Base-by-base conservation (phyloP, 129 eudicot species). In the Centrapalus pauciflorus region DNA sequence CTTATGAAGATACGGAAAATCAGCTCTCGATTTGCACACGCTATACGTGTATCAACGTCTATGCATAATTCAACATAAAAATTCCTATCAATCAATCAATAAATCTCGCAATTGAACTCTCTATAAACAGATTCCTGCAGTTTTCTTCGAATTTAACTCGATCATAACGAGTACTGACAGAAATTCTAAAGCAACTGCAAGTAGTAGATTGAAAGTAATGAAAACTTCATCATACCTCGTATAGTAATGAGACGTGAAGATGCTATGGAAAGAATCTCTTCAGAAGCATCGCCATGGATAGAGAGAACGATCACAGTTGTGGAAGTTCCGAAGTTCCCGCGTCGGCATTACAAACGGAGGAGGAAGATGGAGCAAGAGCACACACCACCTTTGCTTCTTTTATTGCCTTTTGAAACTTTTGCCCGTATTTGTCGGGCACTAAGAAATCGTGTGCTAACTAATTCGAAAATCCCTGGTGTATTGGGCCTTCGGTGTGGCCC, bases 301-400 rank as follows among this genome's bases (percentile, higher is more conserved):
- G 9, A 17, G 71, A 29, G 4, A n/a, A n/a, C n/a, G n/a, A 38
- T 27, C 65, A 7, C 35, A 20, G 49, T 28, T 4, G 60, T 48
- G 0, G n/a, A 63, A 63, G 7, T 63, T 73, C 72, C 1, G n/a
- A 63, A 63, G 7, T 63, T 73, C 72, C 72, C 72, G 72, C 78
- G 64, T 55, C 21, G 40, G 21, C 9, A 37, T 41, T 72, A 72
- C 63, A 41, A 72, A 72, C 9, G 38, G 32, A 32, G 48, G 74
- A 49, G 20, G 28, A 45, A 9, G 17, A 56, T 69, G 60, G 49
- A n/a, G n/a, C n/a, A n/a, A n/a, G n/a, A n/a, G n/a, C n/a, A n/a
- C n/a, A n/a, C 34, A 73, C 48, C 71, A 73, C 71, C 64, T 52
- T 33, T 1, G 61, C 10, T 54, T 52, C 27, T 23, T 40, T 73